These are phyloP conservation scores for Beauveria sp. DNA, from an alignment of 2,329 filamentous ascomycete species.

Conservation along the genomic window DNA sequence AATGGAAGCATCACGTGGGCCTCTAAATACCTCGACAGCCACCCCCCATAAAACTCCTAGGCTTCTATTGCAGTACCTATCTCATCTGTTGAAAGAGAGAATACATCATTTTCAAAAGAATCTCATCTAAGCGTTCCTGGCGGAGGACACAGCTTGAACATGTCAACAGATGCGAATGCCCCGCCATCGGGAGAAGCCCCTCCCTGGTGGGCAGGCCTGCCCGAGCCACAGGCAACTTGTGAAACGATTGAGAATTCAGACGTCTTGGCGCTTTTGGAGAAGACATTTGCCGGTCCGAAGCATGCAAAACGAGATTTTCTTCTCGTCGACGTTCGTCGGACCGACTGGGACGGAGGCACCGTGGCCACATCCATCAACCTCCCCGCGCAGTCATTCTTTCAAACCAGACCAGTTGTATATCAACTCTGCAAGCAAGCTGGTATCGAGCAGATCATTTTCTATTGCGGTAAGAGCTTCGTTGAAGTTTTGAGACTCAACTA, in stretches of 20 bases:
- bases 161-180: slow-evolving; percentile 1
- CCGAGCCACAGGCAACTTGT: slow-evolving; percentile 33
- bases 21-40: too few relatives aligned
- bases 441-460: slow-evolving; percentile 43
- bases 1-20: too few relatives aligned
- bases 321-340: slow-evolving; percentile 45
- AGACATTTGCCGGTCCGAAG: slow-evolving; percentile 21
- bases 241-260: slow-evolving; percentile 30
- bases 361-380: slow-evolving; percentile 51
- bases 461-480: slow-evolving; percentile 36
- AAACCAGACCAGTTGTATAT: slow-evolving; percentile 39
- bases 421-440: slow-evolving; percentile 42
- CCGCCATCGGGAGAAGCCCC: slow-evolving; percentile 13
- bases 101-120: not conserved
- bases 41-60: too few relatives aligned
- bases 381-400: slow-evolving; percentile 47
- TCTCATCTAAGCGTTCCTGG: not conserved
- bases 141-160: not conserved
- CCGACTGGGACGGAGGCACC: slow-evolving; percentile 51
- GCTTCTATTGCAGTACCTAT: not conserved
- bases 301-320: slow-evolving; percentile 30
- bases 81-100: not conserved
- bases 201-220: slow-evolving; percentile 35
- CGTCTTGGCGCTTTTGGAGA: slow-evolving; percentile 33
- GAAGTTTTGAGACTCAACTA: not conserved